These are phyloP conservation scores for Nigrograna mackinnonii DNA, from an alignment of 2,329 filamentous ascomycete species.

Conservation along the genomic window DNA sequence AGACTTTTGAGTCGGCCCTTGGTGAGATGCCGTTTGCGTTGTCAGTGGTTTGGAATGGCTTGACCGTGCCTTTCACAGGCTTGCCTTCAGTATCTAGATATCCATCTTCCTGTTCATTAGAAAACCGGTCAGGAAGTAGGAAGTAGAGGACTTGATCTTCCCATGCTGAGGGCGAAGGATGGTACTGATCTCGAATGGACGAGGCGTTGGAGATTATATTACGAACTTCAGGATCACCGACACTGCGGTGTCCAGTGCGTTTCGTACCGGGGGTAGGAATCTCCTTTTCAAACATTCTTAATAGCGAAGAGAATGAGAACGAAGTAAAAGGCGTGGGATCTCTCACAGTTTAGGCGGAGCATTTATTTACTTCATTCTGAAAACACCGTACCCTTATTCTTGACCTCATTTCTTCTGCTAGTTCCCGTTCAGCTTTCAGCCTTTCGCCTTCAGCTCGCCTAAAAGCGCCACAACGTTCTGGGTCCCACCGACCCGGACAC, in stretches of 20 bases:
- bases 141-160: slow-evolving; percentile 25
- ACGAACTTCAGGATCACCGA: slow-evolving; percentile 3
- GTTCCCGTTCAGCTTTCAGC: too few species aligned
- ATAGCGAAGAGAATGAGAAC: too few species aligned
- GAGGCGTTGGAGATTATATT: slow-evolving; percentile 2
- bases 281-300: slow-evolving; percentile 3
- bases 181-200: not conserved
- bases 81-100: slow-evolving; percentile 2
- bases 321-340: too few species aligned
- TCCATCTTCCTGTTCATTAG: slow-evolving; percentile 13
- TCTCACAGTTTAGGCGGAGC: too few species aligned
- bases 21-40: slow-evolving; percentile 7
- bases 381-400: too few species aligned
- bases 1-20: slow-evolving; percentile 4
- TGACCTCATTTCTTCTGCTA: too few species aligned
- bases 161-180: slow-evolving; percentile 20
- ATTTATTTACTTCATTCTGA: too few species aligned
- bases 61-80: slow-evolving; percentile 1
- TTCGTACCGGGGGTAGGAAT: not conserved
- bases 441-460: too few species aligned
- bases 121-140: slow-evolving; percentile 23
- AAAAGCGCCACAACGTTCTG: too few species aligned
- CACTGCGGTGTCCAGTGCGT: not conserved
- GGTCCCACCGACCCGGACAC: too few species aligned
- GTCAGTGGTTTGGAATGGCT: slow-evolving; percentile 6